Percentiles rank a stretch among this genome's conserved stretches.
phyloP scores from a whole-genome alignment of 192 early-diverging fungal genomes.

The Rhizophagus clarus region DNA sequence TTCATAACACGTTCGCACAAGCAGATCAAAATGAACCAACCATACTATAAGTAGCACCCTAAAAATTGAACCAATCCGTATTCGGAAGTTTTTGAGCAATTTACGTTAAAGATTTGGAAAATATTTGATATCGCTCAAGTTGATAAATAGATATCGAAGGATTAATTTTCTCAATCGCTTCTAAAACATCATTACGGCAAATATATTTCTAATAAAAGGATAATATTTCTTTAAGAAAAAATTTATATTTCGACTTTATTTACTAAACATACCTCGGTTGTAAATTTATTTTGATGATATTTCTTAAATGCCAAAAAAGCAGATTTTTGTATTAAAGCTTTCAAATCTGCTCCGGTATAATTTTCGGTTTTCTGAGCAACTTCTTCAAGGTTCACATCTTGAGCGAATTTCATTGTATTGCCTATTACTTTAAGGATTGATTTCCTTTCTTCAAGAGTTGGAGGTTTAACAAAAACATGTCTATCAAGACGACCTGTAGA shows the following conservation, averaged over 20 bases:
- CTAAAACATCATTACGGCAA: background rate
- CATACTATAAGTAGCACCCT: too few relatives aligned
- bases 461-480: slow-evolving; percentile 69
- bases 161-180: background rate
- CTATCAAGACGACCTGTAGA: slow-evolving; percentile 78
- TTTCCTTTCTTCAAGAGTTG: slow-evolving; percentile 56
- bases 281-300: background rate
- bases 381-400: slow-evolving; percentile 38
- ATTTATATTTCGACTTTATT: too few relatives aligned
- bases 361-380: slow-evolving; percentile 54
- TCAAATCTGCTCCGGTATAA: slow-evolving; percentile 70
- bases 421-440: slow-evolving; percentile 65
- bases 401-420: slow-evolving; percentile 31
- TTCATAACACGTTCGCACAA: too few relatives aligned
- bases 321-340: slow-evolving; percentile 60
- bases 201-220: background rate
- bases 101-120: background rate
- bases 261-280: background rate
- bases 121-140: slow-evolving; percentile 8
- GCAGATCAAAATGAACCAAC: too few relatives aligned
- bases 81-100: too few relatives aligned
- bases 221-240: background rate
- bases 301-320: slow-evolving; percentile 54
- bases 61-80: too few relatives aligned
- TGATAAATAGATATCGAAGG: background rate